These are phyloP conservation scores for Arxiozyma slooffiae DNA, from an alignment of 1,139 yeast genomes.

Conservation along the genomic window DNA sequence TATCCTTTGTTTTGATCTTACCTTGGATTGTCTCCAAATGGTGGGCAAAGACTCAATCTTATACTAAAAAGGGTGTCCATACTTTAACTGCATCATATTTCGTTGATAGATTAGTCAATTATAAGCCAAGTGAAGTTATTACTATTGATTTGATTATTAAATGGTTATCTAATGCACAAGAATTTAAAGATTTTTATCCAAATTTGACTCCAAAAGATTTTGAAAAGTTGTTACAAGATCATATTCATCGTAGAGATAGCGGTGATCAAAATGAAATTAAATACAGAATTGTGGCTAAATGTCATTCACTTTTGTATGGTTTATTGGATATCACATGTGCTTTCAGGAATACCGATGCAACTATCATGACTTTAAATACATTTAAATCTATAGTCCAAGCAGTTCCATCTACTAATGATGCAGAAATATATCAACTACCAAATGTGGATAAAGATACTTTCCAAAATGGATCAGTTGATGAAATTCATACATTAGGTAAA, in stretches of 20 bases:
- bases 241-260: conserved; percentile 44
- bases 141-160: conserved; percentile 49
- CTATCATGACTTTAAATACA: conserved; percentile 53
- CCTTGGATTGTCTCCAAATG: conserved; percentile 75
- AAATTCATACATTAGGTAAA: conserved; percentile 55
- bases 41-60: conserved; percentile 81
- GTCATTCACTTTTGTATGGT: conserved; percentile 62
- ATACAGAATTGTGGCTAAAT: conserved; percentile 48
- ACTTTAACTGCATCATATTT: conserved; percentile 71
- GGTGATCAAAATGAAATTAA: conserved; percentile 32
- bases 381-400: conserved; percentile 74
- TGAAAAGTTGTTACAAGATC: conserved; percentile 43
- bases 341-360: conserved; percentile 63
- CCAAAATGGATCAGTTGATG: conserved; percentile 32
- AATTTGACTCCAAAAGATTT: conserved; percentile 41
- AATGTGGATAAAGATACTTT: conserved; percentile 41
- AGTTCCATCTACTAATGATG: conserved; percentile 46
- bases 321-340: conserved; percentile 72
- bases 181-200: conserved; percentile 42
- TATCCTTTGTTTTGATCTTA: conserved; percentile 64
- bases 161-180: conserved; percentile 56
- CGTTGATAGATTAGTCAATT: conserved; percentile 53
- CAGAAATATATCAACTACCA: conserved; percentile 75
- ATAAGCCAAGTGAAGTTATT: conserved; percentile 66
- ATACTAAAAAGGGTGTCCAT: conserved; percentile 77